These are phyloP conservation scores for Apiospora sp. DNA, from an alignment of 2,329 filamentous ascomycete species.

Conservation along the genomic window DNA sequence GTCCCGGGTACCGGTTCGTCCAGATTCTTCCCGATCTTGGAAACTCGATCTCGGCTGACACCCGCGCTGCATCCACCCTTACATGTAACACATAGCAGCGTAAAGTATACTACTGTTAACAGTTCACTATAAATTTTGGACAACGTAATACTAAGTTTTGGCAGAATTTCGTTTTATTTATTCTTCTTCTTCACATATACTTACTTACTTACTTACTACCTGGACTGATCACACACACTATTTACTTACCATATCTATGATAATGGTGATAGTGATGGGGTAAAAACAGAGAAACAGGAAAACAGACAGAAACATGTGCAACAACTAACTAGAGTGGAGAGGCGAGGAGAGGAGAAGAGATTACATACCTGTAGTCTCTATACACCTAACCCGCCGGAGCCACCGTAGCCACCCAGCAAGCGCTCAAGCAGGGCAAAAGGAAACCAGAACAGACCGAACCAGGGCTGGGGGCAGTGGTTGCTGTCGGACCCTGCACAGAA, in stretches of 20 bases:
- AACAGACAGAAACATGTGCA: not conserved
- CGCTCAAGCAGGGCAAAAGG: not conserved
- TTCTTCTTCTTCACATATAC: not conserved
- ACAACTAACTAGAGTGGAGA: not conserved
- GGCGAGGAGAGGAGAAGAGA: not conserved
- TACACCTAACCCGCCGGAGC: no score
- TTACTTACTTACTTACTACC: not conserved
- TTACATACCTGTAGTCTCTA: not conserved
- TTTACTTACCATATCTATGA: not conserved
- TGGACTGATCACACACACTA: not conserved
- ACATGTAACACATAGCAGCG: not conserved
- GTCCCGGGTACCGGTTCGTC: not conserved
- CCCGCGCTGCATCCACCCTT: not conserved
- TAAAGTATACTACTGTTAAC: not conserved
- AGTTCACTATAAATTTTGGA: not conserved
- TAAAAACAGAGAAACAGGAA: not conserved
- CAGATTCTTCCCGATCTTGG: not conserved
- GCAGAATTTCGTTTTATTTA: not conserved
- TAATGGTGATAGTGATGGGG: not conserved
- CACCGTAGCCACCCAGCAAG: not conserved
- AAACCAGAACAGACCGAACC: not conserved
- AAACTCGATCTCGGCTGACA: slow-evolving; percentile 11
- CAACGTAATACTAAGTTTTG: not conserved
- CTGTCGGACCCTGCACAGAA: not conserved
- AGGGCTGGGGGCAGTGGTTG: not conserved